phyloP scores from a whole-genome alignment of 345 rosid genomes.

The Alliaria petiolata region DNA sequence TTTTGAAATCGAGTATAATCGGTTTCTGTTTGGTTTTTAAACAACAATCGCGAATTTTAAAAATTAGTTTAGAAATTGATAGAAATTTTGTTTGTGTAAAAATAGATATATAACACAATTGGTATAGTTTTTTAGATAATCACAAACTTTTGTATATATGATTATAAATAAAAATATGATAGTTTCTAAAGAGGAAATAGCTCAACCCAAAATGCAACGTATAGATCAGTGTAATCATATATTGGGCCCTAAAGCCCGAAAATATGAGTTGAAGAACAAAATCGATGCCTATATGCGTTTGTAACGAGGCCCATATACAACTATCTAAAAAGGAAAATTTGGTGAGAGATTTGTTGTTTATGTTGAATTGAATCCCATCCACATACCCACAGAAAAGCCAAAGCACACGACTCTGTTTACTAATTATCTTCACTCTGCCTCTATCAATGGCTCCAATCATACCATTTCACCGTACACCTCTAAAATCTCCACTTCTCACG shows the following conservation, averaged over 20 bases:
- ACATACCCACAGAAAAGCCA: conserved; percentile 33
- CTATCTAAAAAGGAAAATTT: background rate
- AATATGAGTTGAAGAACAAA: background rate
- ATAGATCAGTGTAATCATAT: background rate
- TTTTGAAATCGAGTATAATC: too few relatives aligned
- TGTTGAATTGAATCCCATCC: conserved; percentile 46
- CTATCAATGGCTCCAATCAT: conserved; percentile 20
- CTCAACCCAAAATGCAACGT: too few relatives aligned
- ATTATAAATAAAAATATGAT: too few relatives aligned
- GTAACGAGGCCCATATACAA: conserved; percentile 13
- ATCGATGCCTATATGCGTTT: background rate
- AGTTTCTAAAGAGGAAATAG: too few relatives aligned
- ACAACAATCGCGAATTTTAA: too few relatives aligned
- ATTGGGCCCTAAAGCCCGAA: background rate
- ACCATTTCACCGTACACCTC: conserved; percentile 27
- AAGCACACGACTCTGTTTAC: conserved; percentile 15
- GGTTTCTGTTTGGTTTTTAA: too few relatives aligned
- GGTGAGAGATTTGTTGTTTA: conserved; percentile 1
- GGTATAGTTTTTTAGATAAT: too few relatives aligned
- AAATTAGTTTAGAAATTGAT: too few relatives aligned
- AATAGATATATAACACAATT: too few relatives aligned
- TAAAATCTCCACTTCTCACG: conserved; percentile 19
- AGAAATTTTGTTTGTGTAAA: too few relatives aligned
- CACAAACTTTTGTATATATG: too few relatives aligned
- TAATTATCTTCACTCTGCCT: background rate